Base-by-base conservation (phyloP, 345 rosid species). In the Rubroshorea leprosula region DNA sequence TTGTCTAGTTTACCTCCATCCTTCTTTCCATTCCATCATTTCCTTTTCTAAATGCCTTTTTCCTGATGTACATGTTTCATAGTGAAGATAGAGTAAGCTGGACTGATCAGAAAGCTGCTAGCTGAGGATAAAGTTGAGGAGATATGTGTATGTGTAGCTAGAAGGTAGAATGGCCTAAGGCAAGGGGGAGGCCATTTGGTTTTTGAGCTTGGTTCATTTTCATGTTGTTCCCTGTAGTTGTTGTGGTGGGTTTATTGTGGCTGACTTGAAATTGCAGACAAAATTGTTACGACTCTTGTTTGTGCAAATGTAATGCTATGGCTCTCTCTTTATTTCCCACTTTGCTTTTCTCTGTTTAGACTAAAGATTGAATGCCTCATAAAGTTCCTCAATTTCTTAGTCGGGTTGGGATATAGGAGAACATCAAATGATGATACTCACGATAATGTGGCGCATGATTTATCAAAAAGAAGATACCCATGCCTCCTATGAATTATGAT, bases 51-150 rank as follows among this genome's bases (percentile, higher is more conserved):
- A 63, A 48, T 44, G 38, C 60, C 64, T 68, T 57, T 62, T 55
- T 60, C 67, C 19, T 57, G 63, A 60, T 80, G 82, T 75, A 72
- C 65, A 77, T 80, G 85, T 71, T 68, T 70, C 67, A 68, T 74
- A 61, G 73, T 75, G 66, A 74, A 75, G 71, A 65, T 61, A 72
- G 76, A 69, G 54, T 35, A 41, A 66, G 66, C 53, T 49, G 71
- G 60, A 71, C 69, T 63, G 59, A 52, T 64, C 67, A 59, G 63
- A 68, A 66, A 50, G 69, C 66, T 58, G 64, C 57, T 70, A 61
- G 67, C 64, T 39, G 72, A 61, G 69, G 63, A 35, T 6, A 64
- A 63, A 64, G 51, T 31, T 49, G 61, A 31, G 73, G 58, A 65
- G 41, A 35, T 35, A 4, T 35, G 66, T 73, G 70, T 76, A 66